A percentile compares a stretch with the other conserved stretches of the same genome.
Evolutionary conservation across 768 basidiomycete species (phyloP).

Genomic region (Leccinum fibrillosum): DNA sequence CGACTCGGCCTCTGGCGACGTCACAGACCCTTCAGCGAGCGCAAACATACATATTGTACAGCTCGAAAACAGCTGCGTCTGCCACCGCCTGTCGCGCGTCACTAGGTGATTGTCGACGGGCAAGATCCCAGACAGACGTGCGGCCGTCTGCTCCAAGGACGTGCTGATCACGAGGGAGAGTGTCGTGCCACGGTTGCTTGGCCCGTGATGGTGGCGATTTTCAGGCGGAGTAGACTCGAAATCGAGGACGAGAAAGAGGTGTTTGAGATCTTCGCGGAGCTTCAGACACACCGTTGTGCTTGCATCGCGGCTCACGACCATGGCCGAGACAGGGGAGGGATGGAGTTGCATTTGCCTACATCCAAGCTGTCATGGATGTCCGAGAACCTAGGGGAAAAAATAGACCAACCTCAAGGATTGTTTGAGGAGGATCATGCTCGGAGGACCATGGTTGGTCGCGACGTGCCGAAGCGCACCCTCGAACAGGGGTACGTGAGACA

Average conservation of each 20-base stretch:
- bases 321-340: conserved; percentile 28
- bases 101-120: conserved; percentile 44
- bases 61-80: conserved; percentile 55
- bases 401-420: conserved; percentile 22
- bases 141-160: conserved; percentile 41
- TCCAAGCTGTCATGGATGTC: background rate
- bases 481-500: conserved; percentile 48
- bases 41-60: conserved; percentile 56
- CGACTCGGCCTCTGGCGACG: conserved; percentile 19
- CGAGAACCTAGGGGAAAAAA: background rate
- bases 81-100: conserved; percentile 51
- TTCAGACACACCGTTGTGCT: conserved; percentile 56
- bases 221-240: conserved; percentile 41
- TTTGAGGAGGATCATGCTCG: conserved; percentile 36
- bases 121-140: conserved; percentile 45
- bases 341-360: conserved; percentile 26
- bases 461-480: conserved; percentile 29
- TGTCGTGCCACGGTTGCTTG: conserved; percentile 15
- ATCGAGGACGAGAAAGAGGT: conserved; percentile 59
- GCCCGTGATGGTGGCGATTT: conserved; percentile 31
- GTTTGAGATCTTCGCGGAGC: conserved; percentile 21
- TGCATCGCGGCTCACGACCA: conserved; percentile 58
- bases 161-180: conserved; percentile 50
- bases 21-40: conserved; percentile 24
- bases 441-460: conserved; percentile 32